Base-by-base conservation (phyloP, 2,329 filamentous ascomycete genomes). In the Penicillium vulpinum region DNA sequence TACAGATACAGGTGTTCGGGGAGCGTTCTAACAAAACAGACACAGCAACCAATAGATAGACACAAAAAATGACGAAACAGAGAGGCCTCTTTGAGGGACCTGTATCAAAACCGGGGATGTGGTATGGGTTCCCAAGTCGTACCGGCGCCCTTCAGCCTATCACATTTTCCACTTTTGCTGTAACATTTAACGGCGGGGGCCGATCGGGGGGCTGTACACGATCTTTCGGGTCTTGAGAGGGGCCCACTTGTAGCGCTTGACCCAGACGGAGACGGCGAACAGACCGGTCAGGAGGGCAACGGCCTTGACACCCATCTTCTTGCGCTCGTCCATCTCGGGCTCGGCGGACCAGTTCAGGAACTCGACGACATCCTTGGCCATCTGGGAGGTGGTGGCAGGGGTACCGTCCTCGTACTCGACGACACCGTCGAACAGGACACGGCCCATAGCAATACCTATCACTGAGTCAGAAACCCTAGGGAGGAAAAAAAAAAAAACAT, bases 181-280 rank as follows among this genome's bases (percentile, higher is more conserved):
- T 62, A 58, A 61, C 57, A 62, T 69, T 71, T 65, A 73, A 62
- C 72, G 72, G 58, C 70, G 71, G 61, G 70, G 67, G 55, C 75
- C 69, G 29, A 67, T 63, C 5, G 91, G 91, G 62, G 91, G 90
- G 75, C 87, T 89, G 81, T 96, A 96, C 69, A 87, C 83, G 69
- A 97, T 81, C 88, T 97, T 96, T 74, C 94, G 88, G 70, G 92
- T 89, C 89, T 99, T 99, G 78, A 99, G 81, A 72, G 90, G 88
- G 59, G 92, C 85, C 94, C 94, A 99, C 87, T 97, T 99, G 88
- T 99, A 99, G 82, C 92, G 88, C 90, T 99, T 99, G 66, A 97
- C 89, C 92, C 92, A 99, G 70, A 99, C 86, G 77, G 90, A 95
- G 71, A 97, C 72, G 56, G 91, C 91, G 74, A 91, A 89, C 62